These are phyloP conservation scores for Fusarium clavum DNA, from an alignment of 2,329 filamentous ascomycete species.

Conservation along the genomic window DNA sequence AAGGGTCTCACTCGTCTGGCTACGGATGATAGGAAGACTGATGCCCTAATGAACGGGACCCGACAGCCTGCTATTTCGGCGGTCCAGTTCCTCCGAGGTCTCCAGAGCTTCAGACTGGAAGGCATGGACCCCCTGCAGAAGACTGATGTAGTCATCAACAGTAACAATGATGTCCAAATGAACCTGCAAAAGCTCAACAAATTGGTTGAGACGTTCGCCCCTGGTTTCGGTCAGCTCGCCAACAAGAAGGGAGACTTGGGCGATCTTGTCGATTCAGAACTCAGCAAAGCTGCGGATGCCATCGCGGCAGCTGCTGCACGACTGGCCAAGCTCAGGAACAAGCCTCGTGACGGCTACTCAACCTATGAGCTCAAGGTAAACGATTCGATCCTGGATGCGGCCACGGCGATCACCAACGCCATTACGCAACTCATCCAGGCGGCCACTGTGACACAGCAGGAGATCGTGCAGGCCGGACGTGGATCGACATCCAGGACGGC, in stretches of 20 bases:
- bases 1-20: conserved; percentile 95
- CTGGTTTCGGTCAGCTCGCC: conserved; percentile 83
- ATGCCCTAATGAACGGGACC: conserved; percentile 84
- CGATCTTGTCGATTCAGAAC: conserved; percentile 90
- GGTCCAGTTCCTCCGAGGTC: conserved; percentile 92
- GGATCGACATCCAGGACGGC: conserved; percentile 88
- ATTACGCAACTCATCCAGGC: conserved; percentile 96
- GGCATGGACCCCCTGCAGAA: conserved; percentile 91
- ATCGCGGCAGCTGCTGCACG: conserved; percentile 93
- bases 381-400: conserved; percentile 93
- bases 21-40: conserved; percentile 93
- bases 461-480: conserved; percentile 93
- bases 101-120: conserved; percentile 94
- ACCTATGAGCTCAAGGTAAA: conserved; percentile 97
- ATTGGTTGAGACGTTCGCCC: conserved; percentile 90
- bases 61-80: conserved; percentile 87
- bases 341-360: conserved; percentile 93
- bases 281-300: conserved; percentile 93
- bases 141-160: conserved; percentile 97
- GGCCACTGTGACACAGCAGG: conserved; percentile 90
- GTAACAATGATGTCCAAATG: conserved; percentile 95
- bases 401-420: conserved; percentile 91
- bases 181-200: conserved; percentile 94
- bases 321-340: conserved; percentile 91
- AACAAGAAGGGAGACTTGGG: conserved; percentile 87